A percentile compares a stretch with the other conserved stretches of the same genome.
phyloP scores from a whole-genome alignment of 1,139 yeast species.

The Suhomyces yuchorum region DNA sequence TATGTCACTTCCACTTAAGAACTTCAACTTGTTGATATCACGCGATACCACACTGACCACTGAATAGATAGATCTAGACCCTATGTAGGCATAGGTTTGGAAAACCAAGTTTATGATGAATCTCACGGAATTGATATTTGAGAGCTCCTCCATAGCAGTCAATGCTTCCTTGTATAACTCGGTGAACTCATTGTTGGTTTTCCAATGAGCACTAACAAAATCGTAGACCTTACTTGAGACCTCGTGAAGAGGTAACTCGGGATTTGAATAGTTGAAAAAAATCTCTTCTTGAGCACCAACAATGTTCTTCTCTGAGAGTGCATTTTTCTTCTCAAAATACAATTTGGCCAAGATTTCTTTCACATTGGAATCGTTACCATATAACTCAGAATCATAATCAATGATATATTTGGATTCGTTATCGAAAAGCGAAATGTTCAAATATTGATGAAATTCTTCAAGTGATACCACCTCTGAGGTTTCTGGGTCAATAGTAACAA shows the following conservation, averaged over 20 bases:
- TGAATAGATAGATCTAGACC: conserved; percentile 88
- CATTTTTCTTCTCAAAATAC: conserved; percentile 35
- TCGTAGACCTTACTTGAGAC: conserved; percentile 44
- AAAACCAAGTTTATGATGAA: conserved; percentile 62
- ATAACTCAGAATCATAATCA: conserved; percentile 41
- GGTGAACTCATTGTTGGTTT: conserved; percentile 42
- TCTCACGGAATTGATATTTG: conserved; percentile 41
- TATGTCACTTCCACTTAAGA: conserved; percentile 38
- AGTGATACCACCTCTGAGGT: conserved; percentile 30
- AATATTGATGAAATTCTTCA: conserved; percentile 64
- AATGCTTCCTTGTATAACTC: conserved; percentile 36
- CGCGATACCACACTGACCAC: conserved; percentile 70
- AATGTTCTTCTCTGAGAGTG: conserved; percentile 27
- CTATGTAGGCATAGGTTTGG: conserved; percentile 78
- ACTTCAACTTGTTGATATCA: conserved; percentile 54
- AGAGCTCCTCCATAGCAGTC: conserved; percentile 22
- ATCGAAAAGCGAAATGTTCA: conserved; percentile 48
- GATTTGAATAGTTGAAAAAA: conserved; percentile 38
- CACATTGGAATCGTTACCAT: conserved; percentile 29
- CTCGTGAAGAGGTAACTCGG: conserved; percentile 41
- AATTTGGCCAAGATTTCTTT: conserved; percentile 33
- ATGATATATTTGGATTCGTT: conserved; percentile 30
- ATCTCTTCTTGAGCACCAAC: conserved; percentile 47
- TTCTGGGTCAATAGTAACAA: conserved; percentile 53
- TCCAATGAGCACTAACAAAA: conserved; percentile 45